Conservation (phyloP, 139 green algal genomes). For the Chlorella vulgaris region DNA sequence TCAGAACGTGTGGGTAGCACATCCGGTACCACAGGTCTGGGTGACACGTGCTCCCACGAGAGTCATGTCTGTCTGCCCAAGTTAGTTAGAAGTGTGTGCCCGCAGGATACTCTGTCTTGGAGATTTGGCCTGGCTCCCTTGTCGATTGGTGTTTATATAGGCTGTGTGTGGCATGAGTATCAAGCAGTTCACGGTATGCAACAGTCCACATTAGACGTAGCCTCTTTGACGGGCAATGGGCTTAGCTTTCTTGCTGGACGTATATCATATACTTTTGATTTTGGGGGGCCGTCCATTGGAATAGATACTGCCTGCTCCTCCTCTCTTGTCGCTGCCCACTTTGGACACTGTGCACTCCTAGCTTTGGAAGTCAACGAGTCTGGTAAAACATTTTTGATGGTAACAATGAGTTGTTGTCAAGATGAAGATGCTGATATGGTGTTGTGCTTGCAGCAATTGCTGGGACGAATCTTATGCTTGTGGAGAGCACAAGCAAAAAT, state of each 20-base stretch:
- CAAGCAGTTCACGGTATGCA: slow-evolving; percentile 55
- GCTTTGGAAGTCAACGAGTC: slow-evolving; percentile 1
- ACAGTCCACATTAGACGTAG: slow-evolving; percentile 47
- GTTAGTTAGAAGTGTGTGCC: too few species aligned
- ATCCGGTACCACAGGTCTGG: not conserved
- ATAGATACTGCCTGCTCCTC: slow-evolving; percentile 73
- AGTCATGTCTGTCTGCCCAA: too few species aligned
- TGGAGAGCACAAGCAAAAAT: slow-evolving; percentile 25
- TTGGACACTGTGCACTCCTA: slow-evolving; percentile 41
- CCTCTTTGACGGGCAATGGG: slow-evolving; percentile 50
- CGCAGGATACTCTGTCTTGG: too few species aligned
- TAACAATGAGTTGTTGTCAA: too few species aligned
- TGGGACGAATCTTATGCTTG: slow-evolving; percentile 52
- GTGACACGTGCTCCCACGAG: too few species aligned
- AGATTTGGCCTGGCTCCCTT: too few species aligned
- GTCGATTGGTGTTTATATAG: slow-evolving; percentile 66
- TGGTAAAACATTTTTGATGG: too few species aligned
- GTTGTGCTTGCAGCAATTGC: slow-evolving; percentile 2
- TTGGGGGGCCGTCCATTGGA: slow-evolving; percentile 58
- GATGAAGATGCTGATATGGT: too few species aligned
- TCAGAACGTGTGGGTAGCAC: slow-evolving; percentile 44
- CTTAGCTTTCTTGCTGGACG: slow-evolving; percentile 55
- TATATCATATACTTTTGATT: slow-evolving; percentile 64
- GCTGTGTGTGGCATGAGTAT: slow-evolving; percentile 79
- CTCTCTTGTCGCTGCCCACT: slow-evolving; percentile 54